Evolutionary conservation across 2,329 filamentous ascomycete species (phyloP), one percentile per base, ranked within the genome.

Genomic region (Aspergillus carbonarius): DNA sequence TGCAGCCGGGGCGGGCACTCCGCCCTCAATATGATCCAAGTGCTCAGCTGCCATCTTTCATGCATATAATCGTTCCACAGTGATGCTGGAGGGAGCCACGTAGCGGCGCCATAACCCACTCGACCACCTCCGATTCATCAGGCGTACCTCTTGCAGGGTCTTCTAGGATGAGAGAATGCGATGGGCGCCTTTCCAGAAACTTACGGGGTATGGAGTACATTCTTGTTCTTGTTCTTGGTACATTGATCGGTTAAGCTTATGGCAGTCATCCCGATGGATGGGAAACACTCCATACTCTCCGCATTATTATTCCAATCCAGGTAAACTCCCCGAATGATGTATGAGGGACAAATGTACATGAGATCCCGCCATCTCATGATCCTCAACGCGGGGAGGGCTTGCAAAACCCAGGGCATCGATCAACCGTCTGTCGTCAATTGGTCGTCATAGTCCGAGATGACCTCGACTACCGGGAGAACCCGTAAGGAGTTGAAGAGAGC

Each of bases 1-100:
- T 52, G 55, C 50, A 37, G 44, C 47, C 47, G 50, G 55, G 50
- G 59, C 51, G 52, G 55, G 10, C 55, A 50, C 50, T 48, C 53
- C 47, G 44, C 42, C 32, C 48, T 51, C 46, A n/a, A 59, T 46
- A 59, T 46, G 53, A 58, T 58, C 56, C 27, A 53, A 32, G 42
- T 64, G 65, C 60, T 65, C 65, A 67, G 63, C 65, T 65, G 63
- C 60, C 62, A 63, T 61, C 60, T 60, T 63, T 55, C 62, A 56
- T 64, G 63, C 65, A 64, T 44, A 51, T 30, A 57, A 54, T 57
- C 49, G 60, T 67, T 63, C 65, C 63, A 67, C 65, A 55, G 56
- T 18, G 51, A 53, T 58, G 55, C 58, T 47, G 58, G 57, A 60
- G 60, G 39, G 55, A 62, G 63, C 63, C 65, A 67, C 65, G 65